Evolutionary conservation across 1,284 basidiomycete species (phyloP).

Genomic region (Xerocomus amazonicus): DNA sequence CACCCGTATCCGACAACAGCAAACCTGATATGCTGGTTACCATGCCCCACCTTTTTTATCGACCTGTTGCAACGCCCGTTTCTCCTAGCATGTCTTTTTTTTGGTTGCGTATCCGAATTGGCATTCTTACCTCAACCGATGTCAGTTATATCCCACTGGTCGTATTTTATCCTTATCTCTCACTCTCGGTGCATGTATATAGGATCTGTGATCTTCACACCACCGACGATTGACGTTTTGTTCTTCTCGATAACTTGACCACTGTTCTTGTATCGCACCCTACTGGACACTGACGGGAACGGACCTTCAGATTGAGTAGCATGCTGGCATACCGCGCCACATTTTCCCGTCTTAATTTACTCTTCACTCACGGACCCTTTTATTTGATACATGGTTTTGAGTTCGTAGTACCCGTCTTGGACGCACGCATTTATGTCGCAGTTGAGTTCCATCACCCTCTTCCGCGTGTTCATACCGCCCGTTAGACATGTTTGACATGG

Average conservation of each 20-base stretch:
- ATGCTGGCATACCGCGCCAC: neutral
- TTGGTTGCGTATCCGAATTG: neutral
- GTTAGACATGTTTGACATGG: too few species aligned
- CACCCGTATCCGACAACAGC: conserved; percentile 46
- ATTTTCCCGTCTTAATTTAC: neutral
- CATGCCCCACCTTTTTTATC: conserved; percentile 1
- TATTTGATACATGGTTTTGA: neutral
- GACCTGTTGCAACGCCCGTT: neutral
- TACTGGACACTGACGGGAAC: conserved; percentile 6
- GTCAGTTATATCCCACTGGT: conserved; percentile 5
- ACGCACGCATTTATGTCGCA: neutral
- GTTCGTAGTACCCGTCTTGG: neutral
- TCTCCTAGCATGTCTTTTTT: neutral
- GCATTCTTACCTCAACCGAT: conserved; percentile 4
- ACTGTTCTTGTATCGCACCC: conserved; percentile 4
- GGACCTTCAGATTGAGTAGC: conserved; percentile 6
- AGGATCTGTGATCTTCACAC: neutral
- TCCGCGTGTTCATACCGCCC: too few species aligned
- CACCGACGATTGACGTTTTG: conserved; percentile 1
- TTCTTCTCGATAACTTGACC: neutral
- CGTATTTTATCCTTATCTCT: neutral
- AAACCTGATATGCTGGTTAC: conserved; percentile 5
- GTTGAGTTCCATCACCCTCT: neutral
- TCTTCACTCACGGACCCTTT: neutral
- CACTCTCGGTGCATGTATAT: conserved; percentile 6